Base-by-base conservation (phyloP, 2,329 filamentous ascomycete genomes). In the Didymella exigua region DNA sequence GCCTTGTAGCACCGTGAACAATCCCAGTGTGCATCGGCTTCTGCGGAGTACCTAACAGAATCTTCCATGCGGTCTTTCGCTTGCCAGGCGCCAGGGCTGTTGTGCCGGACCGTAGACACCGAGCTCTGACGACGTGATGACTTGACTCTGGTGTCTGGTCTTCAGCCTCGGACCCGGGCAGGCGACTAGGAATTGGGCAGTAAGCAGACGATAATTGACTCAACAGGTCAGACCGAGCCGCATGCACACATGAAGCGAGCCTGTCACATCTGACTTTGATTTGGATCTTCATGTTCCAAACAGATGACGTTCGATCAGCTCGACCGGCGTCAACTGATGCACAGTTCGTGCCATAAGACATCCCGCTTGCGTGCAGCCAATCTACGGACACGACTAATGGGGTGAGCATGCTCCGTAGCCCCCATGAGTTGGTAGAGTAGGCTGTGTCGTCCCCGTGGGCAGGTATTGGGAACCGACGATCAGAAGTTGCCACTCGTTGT, bases 181-280 rank as follows among this genome's bases (percentile, higher is more conserved):
- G 33, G 29, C 42, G 42, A 41, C 51, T 57, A 55, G 52, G 56
- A 45, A 38, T 31, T 13, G 56, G 40, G 41, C 29, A 52, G 54
- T 59, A 58, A 60, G 59, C 60, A 54, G 46, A 55, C 53, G 56
- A 60, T 52, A 56, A 62, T 62, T 65, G 59, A 60, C 44, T 60
- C 53, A 50, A 54, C 36, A 37, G 21, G 33, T 33, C 48, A 50
- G 31, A 38, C 41, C 46, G 48, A 50, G 34, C 40, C 52, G 50
- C 52, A 46, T 48, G 54, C 46, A 13, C 50, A 46, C 49, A 53
- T 43, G 47, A 47, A 33, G 34, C 54, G 31, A 54, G 47, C 42
- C 50, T 53, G 49, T 46, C 29, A 43, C 41, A 21, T 34, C 27
- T 26, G 29, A 19, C 29, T 46, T 31, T 55, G 46, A 50, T 50